Evolutionary conservation across 1,139 yeast genomes (phyloP).

Genomic region (Lodderomyces beijingensis): DNA sequence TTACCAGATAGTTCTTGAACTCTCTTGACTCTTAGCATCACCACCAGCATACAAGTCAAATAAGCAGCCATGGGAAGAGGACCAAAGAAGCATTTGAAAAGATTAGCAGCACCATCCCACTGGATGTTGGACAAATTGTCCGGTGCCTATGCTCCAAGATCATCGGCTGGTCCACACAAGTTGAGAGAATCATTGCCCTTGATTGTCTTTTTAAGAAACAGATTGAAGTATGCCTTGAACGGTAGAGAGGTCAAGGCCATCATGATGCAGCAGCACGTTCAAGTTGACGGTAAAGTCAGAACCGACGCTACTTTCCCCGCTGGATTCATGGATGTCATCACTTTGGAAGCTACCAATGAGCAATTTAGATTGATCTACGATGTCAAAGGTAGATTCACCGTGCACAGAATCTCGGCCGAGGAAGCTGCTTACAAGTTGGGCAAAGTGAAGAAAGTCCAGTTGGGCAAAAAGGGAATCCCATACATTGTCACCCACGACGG

Average conservation of each 20-base stretch:
- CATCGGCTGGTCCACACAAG: constrained; percentile 98
- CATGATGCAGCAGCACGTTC: constrained; percentile 95
- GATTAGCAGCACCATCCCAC: constrained; percentile 99
- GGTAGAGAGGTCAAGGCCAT: constrained; percentile 98
- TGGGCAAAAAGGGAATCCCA: constrained; percentile 98
- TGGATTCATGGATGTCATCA: constrained; percentile 98
- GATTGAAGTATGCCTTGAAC: constrained; percentile 96
- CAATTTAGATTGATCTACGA: constrained; percentile 98
- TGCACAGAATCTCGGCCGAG: constrained; percentile 98
- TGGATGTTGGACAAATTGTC: constrained; percentile 99
- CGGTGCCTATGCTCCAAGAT: constrained; percentile 98
- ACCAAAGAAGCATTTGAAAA: constrained; percentile 81
- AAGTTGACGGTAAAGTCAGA: constrained; percentile 79
- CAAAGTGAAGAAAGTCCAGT: constrained; percentile 95
- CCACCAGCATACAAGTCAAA: constrained; percentile 1
- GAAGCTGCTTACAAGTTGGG: constrained; percentile 98
- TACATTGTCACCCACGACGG: constrained; percentile 99
- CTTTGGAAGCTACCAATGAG: constrained; percentile 97
- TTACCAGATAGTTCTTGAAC: neutral
- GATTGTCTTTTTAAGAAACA: constrained; percentile 94
- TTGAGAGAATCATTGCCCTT: constrained; percentile 96
- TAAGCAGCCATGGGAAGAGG: constrained; percentile 25
- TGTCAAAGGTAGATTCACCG: constrained; percentile 98
- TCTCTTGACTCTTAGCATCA: neutral
- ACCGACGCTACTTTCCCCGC: constrained; percentile 98